phyloP scores from a whole-genome alignment of 371 early-diverging fungal genomes.

The Rhizomucor miehei region DNA sequence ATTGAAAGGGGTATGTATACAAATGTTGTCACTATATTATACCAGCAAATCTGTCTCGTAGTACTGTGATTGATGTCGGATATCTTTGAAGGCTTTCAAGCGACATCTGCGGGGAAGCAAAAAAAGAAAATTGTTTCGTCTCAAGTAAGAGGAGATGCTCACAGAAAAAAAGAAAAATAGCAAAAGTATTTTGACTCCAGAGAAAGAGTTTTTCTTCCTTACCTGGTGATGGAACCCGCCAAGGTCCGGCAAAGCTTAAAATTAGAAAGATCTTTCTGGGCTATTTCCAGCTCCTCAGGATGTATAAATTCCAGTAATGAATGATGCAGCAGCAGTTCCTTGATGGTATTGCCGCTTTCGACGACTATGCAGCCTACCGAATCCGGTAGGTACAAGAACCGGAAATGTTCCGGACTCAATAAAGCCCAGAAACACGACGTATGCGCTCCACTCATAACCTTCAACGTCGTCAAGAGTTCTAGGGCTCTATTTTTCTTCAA shows the following conservation, averaged over 20 bases:
- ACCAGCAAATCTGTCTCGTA: background rate
- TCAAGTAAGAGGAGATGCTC: no score
- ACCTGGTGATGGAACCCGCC: constrained; percentile 61
- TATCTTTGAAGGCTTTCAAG: constrained; percentile 5
- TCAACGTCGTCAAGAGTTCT: no score
- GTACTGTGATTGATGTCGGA: background rate
- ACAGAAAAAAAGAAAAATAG: background rate
- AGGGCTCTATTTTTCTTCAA: no score
- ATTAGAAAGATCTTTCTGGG: constrained; percentile 46
- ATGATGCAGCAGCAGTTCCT: constrained; percentile 36
- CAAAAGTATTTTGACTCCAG: background rate
- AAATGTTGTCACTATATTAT: no score
- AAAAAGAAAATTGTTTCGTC: no score
- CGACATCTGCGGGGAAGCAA: constrained; percentile 8
- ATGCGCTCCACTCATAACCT: no score
- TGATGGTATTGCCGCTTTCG: constrained; percentile 24
- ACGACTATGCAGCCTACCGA: constrained; percentile 25
- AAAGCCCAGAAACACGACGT: constrained; percentile 50
- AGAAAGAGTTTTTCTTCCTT: background rate
- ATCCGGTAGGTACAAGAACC: constrained; percentile 46
- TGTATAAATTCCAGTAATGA: constrained; percentile 60
- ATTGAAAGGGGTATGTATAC: no score
- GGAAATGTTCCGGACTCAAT: constrained; percentile 41
- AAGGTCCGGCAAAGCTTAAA: constrained; percentile 50
- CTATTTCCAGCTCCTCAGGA: constrained; percentile 53